Percentiles rank a stretch among this genome's conserved stretches.
Evolutionary conservation across 495 filamentous ascomycete genomes (phyloP).

Genomic region (Xylaria grammica): DNA sequence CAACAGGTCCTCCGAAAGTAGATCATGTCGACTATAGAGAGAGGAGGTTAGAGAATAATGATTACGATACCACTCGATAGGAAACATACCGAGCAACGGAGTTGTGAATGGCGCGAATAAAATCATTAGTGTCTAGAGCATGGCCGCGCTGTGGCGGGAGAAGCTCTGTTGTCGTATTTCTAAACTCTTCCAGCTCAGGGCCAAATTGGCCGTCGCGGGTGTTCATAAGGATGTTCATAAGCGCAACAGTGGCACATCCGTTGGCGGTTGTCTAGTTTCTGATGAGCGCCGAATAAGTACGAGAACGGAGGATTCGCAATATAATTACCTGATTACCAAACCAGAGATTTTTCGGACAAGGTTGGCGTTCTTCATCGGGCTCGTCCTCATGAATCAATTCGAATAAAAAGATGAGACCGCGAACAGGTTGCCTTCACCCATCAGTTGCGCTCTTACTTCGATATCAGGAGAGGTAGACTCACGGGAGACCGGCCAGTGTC

Average conservation of each 20-base stretch:
- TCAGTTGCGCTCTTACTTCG: constrained; percentile 5
- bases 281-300: neutral
- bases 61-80: neutral
- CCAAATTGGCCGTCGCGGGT: constrained; percentile 65
- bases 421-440: constrained; percentile 65
- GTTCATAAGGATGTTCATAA: constrained; percentile 93
- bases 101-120: constrained; percentile 83
- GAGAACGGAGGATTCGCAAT: constrained; percentile 17
- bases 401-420: constrained; percentile 85
- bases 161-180: constrained; percentile 68
- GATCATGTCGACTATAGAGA: constrained; percentile 68
- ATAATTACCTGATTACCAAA: constrained; percentile 93
- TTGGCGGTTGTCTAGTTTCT: constrained; percentile 69
- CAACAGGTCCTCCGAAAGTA: constrained; percentile 74
- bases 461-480: constrained; percentile 21
- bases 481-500: constrained; percentile 69
- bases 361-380: constrained; percentile 31
- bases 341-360: constrained; percentile 77
- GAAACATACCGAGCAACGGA: constrained; percentile 74
- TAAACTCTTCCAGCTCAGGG: constrained; percentile 69
- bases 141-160: constrained; percentile 76
- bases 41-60: neutral
- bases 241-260: constrained; percentile 85
- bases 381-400: constrained; percentile 65
- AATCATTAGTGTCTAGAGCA: constrained; percentile 72